Percentiles rank a stretch among this genome's conserved stretches.
phyloP scores from a whole-genome alignment of 2,329 filamentous ascomycete species.

The Westerdykella sp. region DNA sequence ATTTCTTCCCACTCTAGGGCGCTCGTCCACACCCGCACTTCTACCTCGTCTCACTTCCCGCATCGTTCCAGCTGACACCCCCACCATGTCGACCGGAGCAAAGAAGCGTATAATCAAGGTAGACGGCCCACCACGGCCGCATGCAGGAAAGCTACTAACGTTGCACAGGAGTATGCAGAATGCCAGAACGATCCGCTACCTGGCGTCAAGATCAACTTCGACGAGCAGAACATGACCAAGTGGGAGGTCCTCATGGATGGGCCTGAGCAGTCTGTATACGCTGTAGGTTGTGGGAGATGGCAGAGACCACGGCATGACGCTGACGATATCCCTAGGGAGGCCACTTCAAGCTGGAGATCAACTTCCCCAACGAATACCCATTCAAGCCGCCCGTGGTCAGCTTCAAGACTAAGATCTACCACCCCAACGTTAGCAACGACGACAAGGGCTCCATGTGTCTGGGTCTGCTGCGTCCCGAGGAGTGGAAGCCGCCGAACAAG shows the following conservation, averaged over 20 bases:
- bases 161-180: constrained; percentile 31
- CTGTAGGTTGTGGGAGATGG: constrained; percentile 44
- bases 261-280: constrained; percentile 58
- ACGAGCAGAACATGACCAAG: constrained; percentile 60
- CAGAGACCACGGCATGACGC: not conserved
- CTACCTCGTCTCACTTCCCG: no score
- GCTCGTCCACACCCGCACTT: constrained; percentile 6
- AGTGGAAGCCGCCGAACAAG: constrained; percentile 86
- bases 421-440: constrained; percentile 91
- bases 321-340: constrained; percentile 51
- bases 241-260: constrained; percentile 65
- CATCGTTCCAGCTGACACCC: not conserved
- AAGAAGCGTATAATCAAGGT: constrained; percentile 46
- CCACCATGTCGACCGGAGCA: constrained; percentile 32
- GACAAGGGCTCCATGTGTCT: constrained; percentile 79
- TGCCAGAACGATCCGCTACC: constrained; percentile 31
- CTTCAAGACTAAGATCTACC: constrained; percentile 88
- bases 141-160: constrained; percentile 1
- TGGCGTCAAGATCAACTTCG: constrained; percentile 40
- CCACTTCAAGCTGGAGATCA: constrained; percentile 65
- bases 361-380: constrained; percentile 73
- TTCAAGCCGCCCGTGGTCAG: constrained; percentile 79
- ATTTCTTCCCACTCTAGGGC: not conserved
- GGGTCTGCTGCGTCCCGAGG: constrained; percentile 71
- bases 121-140: constrained; percentile 6